These are phyloP conservation scores for Volvariella surrecta DNA, from an alignment of 1,284 basidiomycete species.

Conservation along the genomic window DNA sequence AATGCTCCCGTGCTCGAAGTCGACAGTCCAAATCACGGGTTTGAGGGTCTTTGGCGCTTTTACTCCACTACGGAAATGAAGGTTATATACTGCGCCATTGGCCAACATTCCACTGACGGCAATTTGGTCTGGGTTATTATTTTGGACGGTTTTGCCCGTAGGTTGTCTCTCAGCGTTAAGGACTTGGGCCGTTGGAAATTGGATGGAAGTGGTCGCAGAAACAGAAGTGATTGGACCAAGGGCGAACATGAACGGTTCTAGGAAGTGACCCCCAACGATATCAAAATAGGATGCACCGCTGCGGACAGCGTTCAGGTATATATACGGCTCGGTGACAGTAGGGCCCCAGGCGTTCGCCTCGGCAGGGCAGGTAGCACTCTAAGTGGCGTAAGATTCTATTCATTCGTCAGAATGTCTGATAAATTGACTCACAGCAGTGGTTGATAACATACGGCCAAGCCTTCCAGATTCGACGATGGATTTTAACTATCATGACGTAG, in stretches of 20 bases:
- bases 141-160: conserved; percentile 15
- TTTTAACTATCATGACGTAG: conserved; percentile 16
- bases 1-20: conserved; percentile 27
- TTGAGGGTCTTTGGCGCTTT: conserved; percentile 11
- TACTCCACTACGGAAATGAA: conserved; percentile 9
- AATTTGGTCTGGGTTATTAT: conserved; percentile 19
- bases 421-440: conserved; percentile 14
- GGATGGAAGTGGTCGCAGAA: conserved; percentile 16
- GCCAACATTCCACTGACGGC: conserved; percentile 19
- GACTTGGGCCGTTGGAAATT: conserved; percentile 19
- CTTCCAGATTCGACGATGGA: conserved; percentile 21
- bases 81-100: conserved; percentile 14
- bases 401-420: no score
- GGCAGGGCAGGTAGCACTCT: conserved; percentile 8
- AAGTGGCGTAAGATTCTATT: no score
- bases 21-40: conserved; percentile 24
- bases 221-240: conserved; percentile 24
- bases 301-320: conserved; percentile 8
- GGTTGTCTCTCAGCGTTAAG: conserved; percentile 17
- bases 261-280: conserved; percentile 21
- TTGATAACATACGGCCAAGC: conserved; percentile 24
- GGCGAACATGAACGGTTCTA: conserved; percentile 18
- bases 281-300: conserved; percentile 19
- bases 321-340: conserved; percentile 8
- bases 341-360: conserved; percentile 16